A percentile compares a stretch with the other conserved stretches of the same genome.
Evolutionary conservation across 2,329 filamentous ascomycete genomes (phyloP).

Genomic region (Cordyceps fumosorosea): DNA sequence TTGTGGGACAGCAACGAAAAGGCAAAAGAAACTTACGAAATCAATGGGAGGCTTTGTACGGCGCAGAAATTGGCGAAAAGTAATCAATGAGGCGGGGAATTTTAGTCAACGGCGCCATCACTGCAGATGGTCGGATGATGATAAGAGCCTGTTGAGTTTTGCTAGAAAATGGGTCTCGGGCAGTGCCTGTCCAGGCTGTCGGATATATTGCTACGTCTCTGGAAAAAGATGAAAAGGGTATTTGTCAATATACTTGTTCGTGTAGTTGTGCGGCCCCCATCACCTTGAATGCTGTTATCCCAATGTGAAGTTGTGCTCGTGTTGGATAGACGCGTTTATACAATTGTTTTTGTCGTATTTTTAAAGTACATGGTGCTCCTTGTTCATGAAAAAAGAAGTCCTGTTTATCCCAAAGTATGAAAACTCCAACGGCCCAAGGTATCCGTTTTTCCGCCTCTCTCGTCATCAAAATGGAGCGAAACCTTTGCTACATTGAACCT

Average conservation of each 20-base stretch:
- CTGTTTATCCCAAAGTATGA: conserved; percentile 2
- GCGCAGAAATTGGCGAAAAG: conserved; percentile 7
- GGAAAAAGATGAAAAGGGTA: not conserved
- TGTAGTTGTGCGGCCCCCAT: not conserved
- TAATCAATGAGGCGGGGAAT: conserved; percentile 1
- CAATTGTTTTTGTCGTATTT: not conserved
- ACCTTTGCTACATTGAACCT: too few relatives aligned
- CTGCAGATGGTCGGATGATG: not conserved
- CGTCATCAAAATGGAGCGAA: not conserved
- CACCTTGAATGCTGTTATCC: not conserved
- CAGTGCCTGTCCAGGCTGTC: not conserved
- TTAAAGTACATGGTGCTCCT: not conserved
- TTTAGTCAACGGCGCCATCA: conserved; percentile 2
- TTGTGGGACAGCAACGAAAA: not conserved
- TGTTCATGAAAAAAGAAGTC: not conserved
- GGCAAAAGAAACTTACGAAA: not conserved
- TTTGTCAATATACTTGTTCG: conserved; percentile 2
- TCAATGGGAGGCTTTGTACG: not conserved
- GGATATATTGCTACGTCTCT: not conserved
- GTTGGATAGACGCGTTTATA: not conserved
- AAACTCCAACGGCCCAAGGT: conserved; percentile 8
- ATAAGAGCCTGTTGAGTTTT: conserved; percentile 6
- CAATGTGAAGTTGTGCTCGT: not conserved
- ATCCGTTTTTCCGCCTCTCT: not conserved
- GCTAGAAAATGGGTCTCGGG: not conserved